Conservation (phyloP, 305 asterid species). For the Stenogyne calaminthoides region DNA sequence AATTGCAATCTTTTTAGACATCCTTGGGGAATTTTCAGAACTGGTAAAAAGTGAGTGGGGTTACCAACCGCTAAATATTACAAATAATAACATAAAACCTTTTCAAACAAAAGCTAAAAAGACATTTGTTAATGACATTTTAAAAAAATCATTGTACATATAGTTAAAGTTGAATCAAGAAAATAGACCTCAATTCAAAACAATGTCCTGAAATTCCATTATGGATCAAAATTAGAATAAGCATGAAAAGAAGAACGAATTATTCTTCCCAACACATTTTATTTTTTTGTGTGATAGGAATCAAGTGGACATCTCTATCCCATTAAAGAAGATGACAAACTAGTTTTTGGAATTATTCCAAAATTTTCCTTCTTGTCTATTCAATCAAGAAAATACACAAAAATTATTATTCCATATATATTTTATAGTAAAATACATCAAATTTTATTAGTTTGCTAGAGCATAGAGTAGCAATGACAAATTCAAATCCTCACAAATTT, state of each 20-base stretch:
- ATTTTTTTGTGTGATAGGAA: background rate
- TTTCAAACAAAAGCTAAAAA: background rate
- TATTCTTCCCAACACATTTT: background rate
- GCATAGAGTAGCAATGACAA: no score
- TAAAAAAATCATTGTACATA: background rate
- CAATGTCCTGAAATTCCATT: background rate
- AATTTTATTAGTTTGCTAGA: background rate
- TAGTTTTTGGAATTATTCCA: constrained; percentile 10
- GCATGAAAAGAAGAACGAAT: background rate
- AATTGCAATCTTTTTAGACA: constrained; percentile 3
- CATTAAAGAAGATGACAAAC: background rate
- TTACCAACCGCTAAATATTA: constrained; percentile 3
- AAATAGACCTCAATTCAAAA: background rate
- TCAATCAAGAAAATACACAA: background rate
- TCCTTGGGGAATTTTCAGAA: background rate
- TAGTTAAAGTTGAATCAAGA: constrained; percentile 10
- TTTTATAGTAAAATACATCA: background rate
- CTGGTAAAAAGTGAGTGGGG: constrained; percentile 25
- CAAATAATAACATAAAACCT: constrained; percentile 2
- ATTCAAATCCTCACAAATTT: no score
- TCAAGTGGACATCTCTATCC: constrained; percentile 12
- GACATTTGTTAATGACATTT: constrained; percentile 19
- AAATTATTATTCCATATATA: no score
- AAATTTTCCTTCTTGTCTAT: background rate
- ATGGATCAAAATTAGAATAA: background rate